Conservation (phyloP, 148 eudicot genomes). For the Silene uniflora region DNA sequence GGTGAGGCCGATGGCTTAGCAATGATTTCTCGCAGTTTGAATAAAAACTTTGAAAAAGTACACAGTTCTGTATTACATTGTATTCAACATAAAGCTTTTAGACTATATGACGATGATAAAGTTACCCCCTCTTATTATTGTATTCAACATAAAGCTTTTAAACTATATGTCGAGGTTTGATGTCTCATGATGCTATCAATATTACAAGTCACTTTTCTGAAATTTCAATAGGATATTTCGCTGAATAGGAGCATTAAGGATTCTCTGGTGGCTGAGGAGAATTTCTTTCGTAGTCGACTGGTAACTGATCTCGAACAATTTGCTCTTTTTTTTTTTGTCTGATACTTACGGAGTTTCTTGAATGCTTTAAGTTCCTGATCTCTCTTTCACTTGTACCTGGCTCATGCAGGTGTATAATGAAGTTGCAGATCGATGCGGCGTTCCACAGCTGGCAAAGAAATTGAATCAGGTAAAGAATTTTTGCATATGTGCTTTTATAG, state of each 20-base stretch:
- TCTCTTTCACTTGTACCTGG: constrained; percentile 13
- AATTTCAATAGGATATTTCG: constrained; percentile 60
- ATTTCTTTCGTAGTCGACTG: constrained; percentile 87
- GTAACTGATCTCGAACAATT: constrained; percentile 39
- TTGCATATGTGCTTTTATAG: background rate
- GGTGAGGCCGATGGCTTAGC: no score
- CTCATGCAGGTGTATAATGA: constrained; percentile 75
- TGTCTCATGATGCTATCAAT: background rate
- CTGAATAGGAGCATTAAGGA: constrained; percentile 77
- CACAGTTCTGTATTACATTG: no score
- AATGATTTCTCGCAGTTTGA: no score
- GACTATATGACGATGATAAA: no score
- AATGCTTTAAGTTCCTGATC: background rate
- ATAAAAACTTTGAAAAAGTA: no score
- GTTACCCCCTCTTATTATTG: no score
- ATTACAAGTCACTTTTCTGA: constrained; percentile 6
- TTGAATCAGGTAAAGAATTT: constrained; percentile 69
- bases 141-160: no score
- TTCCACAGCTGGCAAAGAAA: constrained; percentile 90
- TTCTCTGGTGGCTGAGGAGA: constrained; percentile 93
- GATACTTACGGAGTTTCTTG: background rate
- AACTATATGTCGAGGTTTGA: no score
- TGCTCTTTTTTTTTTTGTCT: background rate
- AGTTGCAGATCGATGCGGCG: constrained; percentile 90
- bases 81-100: no score